Evolutionary conservation across 148 eudicot species (phyloP).

Genomic region (Vaccinium myrtillus): DNA sequence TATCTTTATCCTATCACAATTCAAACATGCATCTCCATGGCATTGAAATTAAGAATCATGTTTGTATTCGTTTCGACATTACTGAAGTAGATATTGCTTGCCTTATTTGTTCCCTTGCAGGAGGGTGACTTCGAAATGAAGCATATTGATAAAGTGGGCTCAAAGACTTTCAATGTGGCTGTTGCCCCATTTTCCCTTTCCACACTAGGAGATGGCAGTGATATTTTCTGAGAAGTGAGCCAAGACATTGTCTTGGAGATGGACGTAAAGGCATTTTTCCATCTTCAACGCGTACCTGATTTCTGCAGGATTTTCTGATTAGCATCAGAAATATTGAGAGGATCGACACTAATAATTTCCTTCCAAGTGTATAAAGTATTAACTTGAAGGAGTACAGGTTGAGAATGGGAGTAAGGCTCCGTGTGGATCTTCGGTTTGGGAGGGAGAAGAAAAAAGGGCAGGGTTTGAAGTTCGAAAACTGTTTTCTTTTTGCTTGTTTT

Average conservation of each 20-base stretch:
- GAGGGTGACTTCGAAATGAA: constrained; percentile 99
- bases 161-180: constrained; percentile 74
- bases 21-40: constrained; percentile 1
- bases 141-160: constrained; percentile 74
- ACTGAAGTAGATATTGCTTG: background rate
- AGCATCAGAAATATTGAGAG: background rate
- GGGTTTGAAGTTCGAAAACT: background rate
- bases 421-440: background rate
- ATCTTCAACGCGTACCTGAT: background rate
- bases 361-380: background rate
- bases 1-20: background rate
- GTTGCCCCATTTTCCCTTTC: constrained; percentile 92
- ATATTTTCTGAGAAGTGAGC: constrained; percentile 42
- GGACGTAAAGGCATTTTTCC: background rate
- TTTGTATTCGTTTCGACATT: background rate
- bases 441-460: background rate
- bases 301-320: constrained; percentile 7
- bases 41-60: background rate
- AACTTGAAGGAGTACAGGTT: background rate
- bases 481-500: background rate
- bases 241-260: background rate
- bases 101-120: constrained; percentile 32
- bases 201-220: constrained; percentile 64
- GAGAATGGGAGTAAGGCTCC: background rate
- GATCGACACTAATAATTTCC: background rate